Base-by-base conservation (phyloP, 2,329 filamentous ascomycete species). In the Neocucurbitaria cava region DNA sequence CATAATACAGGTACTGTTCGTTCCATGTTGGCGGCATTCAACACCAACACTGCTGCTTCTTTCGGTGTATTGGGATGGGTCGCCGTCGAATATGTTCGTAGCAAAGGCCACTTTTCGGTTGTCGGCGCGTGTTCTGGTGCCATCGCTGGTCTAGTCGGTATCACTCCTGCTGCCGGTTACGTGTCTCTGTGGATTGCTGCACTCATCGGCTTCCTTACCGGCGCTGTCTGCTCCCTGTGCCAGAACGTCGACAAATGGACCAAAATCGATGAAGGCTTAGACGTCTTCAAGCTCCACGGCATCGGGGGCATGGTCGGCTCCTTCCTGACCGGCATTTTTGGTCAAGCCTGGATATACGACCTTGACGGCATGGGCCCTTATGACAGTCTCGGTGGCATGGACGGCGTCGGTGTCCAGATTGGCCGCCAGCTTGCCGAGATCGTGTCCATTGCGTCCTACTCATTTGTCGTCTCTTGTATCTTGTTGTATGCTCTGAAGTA, bases 201-300 rank as follows among this genome's bases (percentile, higher is more conserved):
- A 1, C 73, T 83, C 23, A 85, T 86, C 59, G 83, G 83, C 5
- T 83, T 85, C 74, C 59, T 86, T 28, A 85, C 83, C 3, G 80
- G 78, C 8, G 76, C 81, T 7, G 74, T 82, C 21, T 85, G 83
- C 68, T 77, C 81, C 8, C 66, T 75, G 1, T 74, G 80, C 35
- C 78, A 83, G 54, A 72, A 84, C 55, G 62, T 85, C 54, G 83
- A 85, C 64, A 76, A 81, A 23, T 83, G 81, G 79, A 66, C 85
- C 26, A 72, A 72, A 53, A 82, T 85, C 54, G 84, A 86, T 59
- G 84, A 86, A 57, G 82, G 83, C 10, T 81, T 86, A 66, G 82
- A 86, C 56, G 82, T 86, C 38, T 86, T 86, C 77, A 85, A 84
- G 65, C 78, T 85, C 11, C 83, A 86, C 66, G 83, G 81, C 15